Base-by-base conservation (phyloP, 257 asterid species). In the Coffea canephora region DNA sequence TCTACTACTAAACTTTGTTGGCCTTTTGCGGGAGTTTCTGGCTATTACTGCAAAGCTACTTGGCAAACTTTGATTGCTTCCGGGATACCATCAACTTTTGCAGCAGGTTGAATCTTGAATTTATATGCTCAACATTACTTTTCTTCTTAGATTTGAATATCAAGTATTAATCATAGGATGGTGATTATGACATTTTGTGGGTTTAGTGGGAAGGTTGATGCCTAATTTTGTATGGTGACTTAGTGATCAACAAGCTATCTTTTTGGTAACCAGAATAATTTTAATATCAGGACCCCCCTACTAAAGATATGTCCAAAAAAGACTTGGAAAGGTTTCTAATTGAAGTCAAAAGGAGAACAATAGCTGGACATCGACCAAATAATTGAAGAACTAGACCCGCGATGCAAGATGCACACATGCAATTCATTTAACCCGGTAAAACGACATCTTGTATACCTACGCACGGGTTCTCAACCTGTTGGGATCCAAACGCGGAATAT, bases 271-370 rank as follows among this genome's bases (percentile, higher is more conserved):
- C 9, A 5, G 3, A 39, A 23, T 1, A 16, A 46, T 36, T 69
- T 39, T 39, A 18, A 52, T 52, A 14, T 52, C 59, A 52, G 12
- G 48, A 34, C 23, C 52, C 23, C 52, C 74, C 73, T 8, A 70
- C 36, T 43, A 45, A 45, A 70, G 55, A 43, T 70, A 10, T 43
- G 74, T 10, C 74, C 74, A 70, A 70, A 70, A 70, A 70, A 43
- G 57, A 55, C n/a, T 70, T 21, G 57, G 57, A 55, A 70, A 45
- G 4, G 57, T 70, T 70, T 70, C 21, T 70, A 43, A 43, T 70
- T 70, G 55, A 70, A 70, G 57, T 70, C 74, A 70, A 45, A 54
- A 73, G 66, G 27, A 73, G 50, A 27, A 75, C 39, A 52, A 75
- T 57, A 75, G 31, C 50, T 36, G 76, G 21, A 67, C 13, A 49